These are phyloP conservation scores for Penicillium dipodomyicola DNA, from an alignment of 495 filamentous ascomycete species.

Conservation along the genomic window DNA sequence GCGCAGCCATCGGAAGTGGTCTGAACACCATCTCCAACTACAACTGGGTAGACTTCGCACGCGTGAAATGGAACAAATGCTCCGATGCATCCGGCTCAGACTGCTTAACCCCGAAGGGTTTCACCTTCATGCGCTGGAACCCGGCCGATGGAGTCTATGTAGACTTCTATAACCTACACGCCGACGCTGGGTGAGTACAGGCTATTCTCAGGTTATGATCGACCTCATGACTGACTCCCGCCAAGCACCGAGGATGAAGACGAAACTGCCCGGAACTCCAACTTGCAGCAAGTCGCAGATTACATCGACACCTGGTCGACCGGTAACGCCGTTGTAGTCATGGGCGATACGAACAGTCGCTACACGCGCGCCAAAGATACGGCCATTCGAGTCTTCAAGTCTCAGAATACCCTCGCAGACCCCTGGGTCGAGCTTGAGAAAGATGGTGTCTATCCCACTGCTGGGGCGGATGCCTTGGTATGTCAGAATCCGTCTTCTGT, in stretches of 20 bases:
- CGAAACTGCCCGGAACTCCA: slow-evolving; percentile 48
- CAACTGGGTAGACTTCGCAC: slow-evolving; percentile 53
- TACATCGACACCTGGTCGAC: slow-evolving; percentile 51
- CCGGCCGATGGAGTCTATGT: slow-evolving; percentile 49
- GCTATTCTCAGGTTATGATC: neutral
- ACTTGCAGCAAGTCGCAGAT: slow-evolving; percentile 53
- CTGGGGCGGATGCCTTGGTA: slow-evolving; percentile 32
- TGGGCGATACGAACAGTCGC: slow-evolving; percentile 58
- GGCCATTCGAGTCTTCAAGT: slow-evolving; percentile 43
- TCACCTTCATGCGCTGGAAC: slow-evolving; percentile 56
- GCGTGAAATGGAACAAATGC: slow-evolving; percentile 57
- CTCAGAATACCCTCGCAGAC: slow-evolving; percentile 47
- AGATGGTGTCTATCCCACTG: slow-evolving; percentile 43
- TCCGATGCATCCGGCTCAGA: slow-evolving; percentile 51
- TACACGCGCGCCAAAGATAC: slow-evolving; percentile 54
- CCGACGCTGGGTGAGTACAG: slow-evolving; percentile 52
- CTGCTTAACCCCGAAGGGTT: slow-evolving; percentile 65
- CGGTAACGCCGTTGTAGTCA: slow-evolving; percentile 58
- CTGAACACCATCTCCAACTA: slow-evolving; percentile 60
- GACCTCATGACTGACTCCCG: neutral
- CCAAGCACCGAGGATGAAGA: slow-evolving; percentile 42
- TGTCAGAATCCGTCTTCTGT: slow-evolving; percentile 51
- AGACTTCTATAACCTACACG: slow-evolving; percentile 61
- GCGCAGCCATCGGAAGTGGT: slow-evolving; percentile 57
- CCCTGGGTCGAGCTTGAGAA: slow-evolving; percentile 51